These are phyloP conservation scores for Coemansia reversa DNA, from an alignment of 192 early-diverging fungal species.

Conservation along the genomic window DNA sequence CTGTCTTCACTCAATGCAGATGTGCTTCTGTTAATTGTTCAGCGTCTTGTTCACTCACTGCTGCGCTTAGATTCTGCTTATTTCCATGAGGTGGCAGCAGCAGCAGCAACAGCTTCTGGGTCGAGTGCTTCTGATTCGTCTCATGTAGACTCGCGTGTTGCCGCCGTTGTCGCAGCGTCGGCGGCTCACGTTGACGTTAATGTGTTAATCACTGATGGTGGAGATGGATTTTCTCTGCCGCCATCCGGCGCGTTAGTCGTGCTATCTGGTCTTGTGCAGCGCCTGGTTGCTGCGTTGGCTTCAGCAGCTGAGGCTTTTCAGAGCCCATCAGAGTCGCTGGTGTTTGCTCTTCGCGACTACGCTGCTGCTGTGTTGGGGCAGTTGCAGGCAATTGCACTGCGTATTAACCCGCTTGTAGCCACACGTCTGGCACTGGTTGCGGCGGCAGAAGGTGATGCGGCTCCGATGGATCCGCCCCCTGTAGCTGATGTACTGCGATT, in stretches of 20 bases:
- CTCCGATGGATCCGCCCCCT: too few relatives aligned
- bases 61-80: slow-evolving; percentile 13
- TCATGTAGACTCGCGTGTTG: neutral
- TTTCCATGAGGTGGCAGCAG: neutral
- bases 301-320: neutral
- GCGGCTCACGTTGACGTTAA: neutral
- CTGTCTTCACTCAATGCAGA: slow-evolving; percentile 25
- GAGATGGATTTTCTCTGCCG: neutral
- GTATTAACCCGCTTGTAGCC: slow-evolving; percentile 15
- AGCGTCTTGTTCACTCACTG: slow-evolving; percentile 17
- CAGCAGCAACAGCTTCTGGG: neutral
- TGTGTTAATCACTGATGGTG: neutral
- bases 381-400: slow-evolving; percentile 31
- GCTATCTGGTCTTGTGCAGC: slow-evolving; percentile 22
- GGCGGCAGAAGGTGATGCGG: neutral
- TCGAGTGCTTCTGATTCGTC: too few relatives aligned
- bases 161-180: neutral
- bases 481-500: slow-evolving; percentile 1
- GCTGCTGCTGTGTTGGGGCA: slow-evolving; percentile 34
- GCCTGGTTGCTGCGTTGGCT: slow-evolving; percentile 21
- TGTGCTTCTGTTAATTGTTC: slow-evolving; percentile 22
- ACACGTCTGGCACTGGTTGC: slow-evolving; percentile 10
- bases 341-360: slow-evolving; percentile 21
- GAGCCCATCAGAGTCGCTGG: slow-evolving; percentile 6
- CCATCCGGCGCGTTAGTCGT: slow-evolving; percentile 10